Conservation (phyloP, 306 rosid genomes). For the Echinosophora koreensis region DNA sequence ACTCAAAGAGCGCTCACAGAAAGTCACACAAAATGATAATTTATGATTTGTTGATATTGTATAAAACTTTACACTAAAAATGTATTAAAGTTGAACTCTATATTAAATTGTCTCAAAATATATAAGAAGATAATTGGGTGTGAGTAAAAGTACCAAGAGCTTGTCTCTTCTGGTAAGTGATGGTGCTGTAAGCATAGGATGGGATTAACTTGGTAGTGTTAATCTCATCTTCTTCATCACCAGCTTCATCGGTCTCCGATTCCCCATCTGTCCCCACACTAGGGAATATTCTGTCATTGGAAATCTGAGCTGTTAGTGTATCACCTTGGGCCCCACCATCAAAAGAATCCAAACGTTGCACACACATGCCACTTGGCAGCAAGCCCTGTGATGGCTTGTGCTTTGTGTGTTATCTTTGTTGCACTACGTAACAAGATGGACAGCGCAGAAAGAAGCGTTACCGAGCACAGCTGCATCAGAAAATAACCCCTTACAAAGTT, state of each 20-base stretch:
- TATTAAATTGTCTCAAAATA: background rate
- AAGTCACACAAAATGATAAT: no score
- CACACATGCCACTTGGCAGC: conserved; percentile 99
- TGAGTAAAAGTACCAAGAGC: conserved; percentile 72
- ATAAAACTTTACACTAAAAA: no score
- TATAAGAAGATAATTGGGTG: background rate
- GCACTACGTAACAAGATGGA: conserved; percentile 81
- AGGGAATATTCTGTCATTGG: conserved; percentile 44
- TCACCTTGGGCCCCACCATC: conserved; percentile 59
- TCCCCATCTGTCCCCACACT: conserved; percentile 50
- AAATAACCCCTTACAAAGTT: background rate
- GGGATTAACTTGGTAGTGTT: conserved; percentile 70
- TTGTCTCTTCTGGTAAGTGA: conserved; percentile 89
- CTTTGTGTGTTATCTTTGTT: conserved; percentile 93
- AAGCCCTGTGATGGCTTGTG: conserved; percentile 84
- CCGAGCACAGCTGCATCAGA: conserved; percentile 74
- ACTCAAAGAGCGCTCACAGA: no score
- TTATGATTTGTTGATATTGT: no score
- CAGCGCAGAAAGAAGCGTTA: conserved; percentile 72
- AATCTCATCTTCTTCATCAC: conserved; percentile 84
- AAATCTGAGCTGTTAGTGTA: conserved; percentile 42
- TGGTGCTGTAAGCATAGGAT: conserved; percentile 79
- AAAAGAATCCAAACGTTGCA: conserved; percentile 88
- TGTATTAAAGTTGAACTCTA: no score
- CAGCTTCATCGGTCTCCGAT: conserved; percentile 57